These are phyloP conservation scores for Phytophthora kernoviae DNA, from an alignment of 352 stramenopile species.

Conservation along the genomic window DNA sequence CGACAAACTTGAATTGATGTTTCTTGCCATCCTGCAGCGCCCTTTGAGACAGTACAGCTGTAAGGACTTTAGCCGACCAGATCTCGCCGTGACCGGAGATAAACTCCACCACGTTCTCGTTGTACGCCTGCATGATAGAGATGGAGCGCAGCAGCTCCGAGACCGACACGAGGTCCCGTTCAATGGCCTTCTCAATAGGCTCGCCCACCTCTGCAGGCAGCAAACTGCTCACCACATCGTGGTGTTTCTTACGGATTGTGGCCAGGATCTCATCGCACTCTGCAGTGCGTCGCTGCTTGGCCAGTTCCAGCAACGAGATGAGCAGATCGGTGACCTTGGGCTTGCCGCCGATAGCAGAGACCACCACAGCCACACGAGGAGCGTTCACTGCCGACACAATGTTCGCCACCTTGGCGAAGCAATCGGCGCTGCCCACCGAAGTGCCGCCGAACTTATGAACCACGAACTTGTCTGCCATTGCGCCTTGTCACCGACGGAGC, in stretches of 20 bases:
- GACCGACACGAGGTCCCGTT: conserved; percentile 66
- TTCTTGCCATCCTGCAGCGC: conserved; percentile 50
- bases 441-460: conserved; percentile 99
- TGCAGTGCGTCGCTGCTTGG: conserved; percentile 81
- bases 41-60: conserved; percentile 66
- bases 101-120: conserved; percentile 88
- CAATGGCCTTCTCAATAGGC: conserved; percentile 65
- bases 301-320: conserved; percentile 88
- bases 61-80: conserved; percentile 94
- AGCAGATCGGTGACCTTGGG: conserved; percentile 97
- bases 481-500: conserved; percentile 13
- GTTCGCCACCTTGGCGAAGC: conserved; percentile 86
- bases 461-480: conserved; percentile 75
- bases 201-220: conserved; percentile 53
- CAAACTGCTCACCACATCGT: conserved; percentile 65
- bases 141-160: conserved; percentile 86
- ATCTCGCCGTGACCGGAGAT: conserved; percentile 97
- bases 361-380: conserved; percentile 83
- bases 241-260: conserved; percentile 81
- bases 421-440: conserved; percentile 92
- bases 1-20: conserved; percentile 89
- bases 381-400: conserved; percentile 61
- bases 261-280: conserved; percentile 75
- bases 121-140: conserved; percentile 89
- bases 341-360: conserved; percentile 96